Base-by-base conservation (phyloP, 192 early-diverging fungal genomes). In the Thamnidium elegans region DNA sequence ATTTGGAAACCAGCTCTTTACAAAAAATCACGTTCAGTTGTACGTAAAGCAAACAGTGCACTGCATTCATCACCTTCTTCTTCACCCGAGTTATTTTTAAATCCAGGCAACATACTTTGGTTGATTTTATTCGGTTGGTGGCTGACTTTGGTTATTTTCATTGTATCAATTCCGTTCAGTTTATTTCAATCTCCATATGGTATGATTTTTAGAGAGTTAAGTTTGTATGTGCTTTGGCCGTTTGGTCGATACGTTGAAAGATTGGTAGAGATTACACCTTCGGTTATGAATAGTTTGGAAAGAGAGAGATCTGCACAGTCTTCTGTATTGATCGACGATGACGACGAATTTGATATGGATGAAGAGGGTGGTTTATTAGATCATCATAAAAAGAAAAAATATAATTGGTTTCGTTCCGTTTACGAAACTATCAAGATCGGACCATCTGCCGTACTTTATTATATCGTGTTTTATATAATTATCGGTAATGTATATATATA, bases 1-100 rank as follows among this genome's bases (percentile, higher is more conserved):
- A 78, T 98, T n/a, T 98, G 96, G 96, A 98, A 98, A 77, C 93
- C 94, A n/a, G 94, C 94, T 10, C 83, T 98, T 26, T 98, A 96
- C 81, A 92, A 92, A 59, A 98, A 98, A 70, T 83, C 86, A 11
- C 90, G 96, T 15, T 90, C 90, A 13, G 91, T 96, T 23, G 88
- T 90, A 20, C 84, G 85, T 5, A 84, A 86, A 11, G 93, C 90
- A 30, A 88, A 95, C 60, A 74, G 84, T 23, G 94, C 89, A 8
- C 77, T 98, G 31, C 96, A 96, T 70, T 80, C 89, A 31, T 71
- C 81, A 59, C 84, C 89, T 26, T 80, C 83, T 17, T 77, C 85
- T 21, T 72, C 75, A 8, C 65, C 70, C 2, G 80, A 87, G 61
- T 69, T 93, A 15, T 94, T 84, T 61, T 73, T 94, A 17, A 83